phyloP scores from a whole-genome alignment of 768 basidiomycete species.

The Termitomyces sp. region DNA sequence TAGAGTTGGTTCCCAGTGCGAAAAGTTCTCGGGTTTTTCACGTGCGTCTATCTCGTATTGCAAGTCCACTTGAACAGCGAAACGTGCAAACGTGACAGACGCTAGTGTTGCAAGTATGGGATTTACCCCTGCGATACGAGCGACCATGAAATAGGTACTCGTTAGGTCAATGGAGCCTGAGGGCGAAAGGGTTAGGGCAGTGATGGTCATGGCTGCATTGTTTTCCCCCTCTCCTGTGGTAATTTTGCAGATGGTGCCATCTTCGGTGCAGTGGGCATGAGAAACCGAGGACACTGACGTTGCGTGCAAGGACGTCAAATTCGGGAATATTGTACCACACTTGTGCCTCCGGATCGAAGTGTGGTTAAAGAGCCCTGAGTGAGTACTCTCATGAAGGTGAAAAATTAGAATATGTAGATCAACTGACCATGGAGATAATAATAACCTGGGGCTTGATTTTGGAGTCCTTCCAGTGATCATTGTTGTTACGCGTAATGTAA shows the following conservation, averaged over 20 bases:
- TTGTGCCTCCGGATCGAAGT: slow-evolving; percentile 1
- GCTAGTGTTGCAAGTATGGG: slow-evolving; percentile 4
- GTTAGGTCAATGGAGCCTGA: slow-evolving; percentile 7
- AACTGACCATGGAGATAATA: slow-evolving; percentile 8
- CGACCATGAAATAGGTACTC: slow-evolving; percentile 3
- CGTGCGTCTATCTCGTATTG: slow-evolving; percentile 13
- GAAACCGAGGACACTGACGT: slow-evolving; percentile 1
- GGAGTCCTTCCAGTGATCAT: neutral
- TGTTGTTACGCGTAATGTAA: neutral
- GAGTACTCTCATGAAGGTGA: neutral
- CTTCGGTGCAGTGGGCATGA: slow-evolving; percentile 5
- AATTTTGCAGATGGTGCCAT: neutral
- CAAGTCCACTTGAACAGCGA: slow-evolving; percentile 6
- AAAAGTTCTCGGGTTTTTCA: slow-evolving; percentile 3
- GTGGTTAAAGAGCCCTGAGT: neutral
- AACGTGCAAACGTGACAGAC: slow-evolving; percentile 12
- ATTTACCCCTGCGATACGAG: slow-evolving; percentile 3
- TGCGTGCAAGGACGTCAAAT: slow-evolving; percentile 3
- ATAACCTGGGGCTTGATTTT: slow-evolving; percentile 5
- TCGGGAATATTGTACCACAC: slow-evolving; percentile 1
- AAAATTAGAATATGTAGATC: neutral
- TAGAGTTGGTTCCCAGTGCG: slow-evolving; percentile 2
- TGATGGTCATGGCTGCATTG: slow-evolving; percentile 2
- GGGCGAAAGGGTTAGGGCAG: slow-evolving; percentile 5
- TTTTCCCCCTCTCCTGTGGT: slow-evolving; percentile 3